These are phyloP conservation scores for Termitomyces sp. DNA, from an alignment of 768 basidiomycete species.

Conservation along the genomic window DNA sequence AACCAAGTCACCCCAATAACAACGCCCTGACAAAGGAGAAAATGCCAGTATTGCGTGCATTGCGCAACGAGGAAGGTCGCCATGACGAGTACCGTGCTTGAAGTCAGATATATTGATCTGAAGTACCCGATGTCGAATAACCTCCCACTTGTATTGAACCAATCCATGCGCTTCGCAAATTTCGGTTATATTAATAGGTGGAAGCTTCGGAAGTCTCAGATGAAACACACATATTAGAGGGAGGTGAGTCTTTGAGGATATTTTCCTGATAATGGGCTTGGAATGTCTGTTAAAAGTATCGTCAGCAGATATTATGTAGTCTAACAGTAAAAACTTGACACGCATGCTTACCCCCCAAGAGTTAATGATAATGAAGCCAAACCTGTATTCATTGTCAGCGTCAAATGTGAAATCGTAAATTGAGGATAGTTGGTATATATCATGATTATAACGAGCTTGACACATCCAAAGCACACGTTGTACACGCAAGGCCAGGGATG, in stretches of 20 bases:
- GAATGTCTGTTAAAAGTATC: neutral
- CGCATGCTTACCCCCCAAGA: constrained; percentile 61
- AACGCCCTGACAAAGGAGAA: constrained; percentile 71
- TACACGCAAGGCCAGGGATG: too few relatives aligned
- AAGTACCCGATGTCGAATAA: constrained; percentile 73
- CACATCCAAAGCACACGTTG: too few relatives aligned
- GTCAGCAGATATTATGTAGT: neutral
- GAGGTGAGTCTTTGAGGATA: neutral
- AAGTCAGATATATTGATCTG: constrained; percentile 42
- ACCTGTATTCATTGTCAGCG: constrained; percentile 27
- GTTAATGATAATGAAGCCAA: constrained; percentile 72
- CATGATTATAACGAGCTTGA: too few relatives aligned
- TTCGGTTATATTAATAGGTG: neutral
- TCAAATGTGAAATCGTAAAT: neutral
- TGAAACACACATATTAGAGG: neutral
- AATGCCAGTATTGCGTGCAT: constrained; percentile 75
- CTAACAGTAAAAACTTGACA: neutral
- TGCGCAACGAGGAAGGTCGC: constrained; percentile 66
- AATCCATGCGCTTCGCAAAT: neutral
- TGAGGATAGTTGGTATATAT: neutral
- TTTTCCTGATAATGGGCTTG: neutral
- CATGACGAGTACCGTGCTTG: constrained; percentile 46
- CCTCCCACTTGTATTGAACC: constrained; percentile 16
- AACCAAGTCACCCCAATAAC: constrained; percentile 50
- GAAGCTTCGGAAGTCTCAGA: neutral